Base-by-base conservation (phyloP, 805 yeast species). In the Pichia heedii region DNA sequence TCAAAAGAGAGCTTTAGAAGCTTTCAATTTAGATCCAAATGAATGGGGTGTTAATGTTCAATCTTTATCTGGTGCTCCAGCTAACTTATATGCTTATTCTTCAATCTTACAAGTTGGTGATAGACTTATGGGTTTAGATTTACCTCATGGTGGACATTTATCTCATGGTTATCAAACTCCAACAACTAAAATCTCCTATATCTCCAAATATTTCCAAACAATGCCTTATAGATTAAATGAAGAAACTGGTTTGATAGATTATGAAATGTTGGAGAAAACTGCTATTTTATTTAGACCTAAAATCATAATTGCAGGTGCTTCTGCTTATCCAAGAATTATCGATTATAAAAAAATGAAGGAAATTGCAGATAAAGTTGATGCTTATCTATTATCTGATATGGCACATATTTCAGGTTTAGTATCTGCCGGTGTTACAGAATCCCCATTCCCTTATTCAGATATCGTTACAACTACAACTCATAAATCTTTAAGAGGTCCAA, bases 21-120 rank as follows among this genome's bases (percentile, higher is more conserved):
- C 95, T 11, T 90, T 87, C 66, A 67, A 70, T 46, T 67, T 89
- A 50, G 77, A 81, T 51, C 75, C 93, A 32, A 83, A 73, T 37
- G 70, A 81, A 62, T 90, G 98, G 98, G 98, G 98, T 39, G 97
- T 90, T 55, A 90, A 90, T 54, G 98, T 90, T 40, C 98, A 90
- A 71, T 71, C 97, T 3, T 73, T 90, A 55, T 84, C 95, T 44
- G 98, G 98, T 50, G 89, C 97, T 7, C 97, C 97, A 52, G 97
- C 97, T 43, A 90, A 90, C 67, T 74, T 90, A 63, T 86, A 90
- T 56, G 88, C 88, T 29, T 90, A 90, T 67, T 84, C 88, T 45
- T 94, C 97, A 26, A 66, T 90, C 39, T 67, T 90, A 76, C 82
- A 84, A 56, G 87, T 84, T 40, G 93, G 88, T 52, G 97, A 88